phyloP scores from a whole-genome alignment of 352 stramenopile species.

The Phytophthora multivora region DNA sequence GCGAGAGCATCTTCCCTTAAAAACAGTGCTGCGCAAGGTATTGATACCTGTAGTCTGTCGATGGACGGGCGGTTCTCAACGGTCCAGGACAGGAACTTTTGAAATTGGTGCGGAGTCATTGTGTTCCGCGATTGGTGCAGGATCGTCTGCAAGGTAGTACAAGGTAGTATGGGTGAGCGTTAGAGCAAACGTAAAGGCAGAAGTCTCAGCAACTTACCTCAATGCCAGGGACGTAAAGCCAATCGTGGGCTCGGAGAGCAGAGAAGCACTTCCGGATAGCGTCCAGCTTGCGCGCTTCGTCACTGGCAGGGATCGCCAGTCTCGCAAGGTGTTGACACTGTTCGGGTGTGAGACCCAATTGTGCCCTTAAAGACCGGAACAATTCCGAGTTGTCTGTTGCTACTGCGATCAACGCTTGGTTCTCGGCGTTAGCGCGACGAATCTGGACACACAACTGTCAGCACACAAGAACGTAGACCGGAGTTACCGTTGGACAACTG shows the following conservation, averaged over 20 bases:
- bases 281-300: conserved; percentile 79
- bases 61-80: conserved; percentile 74
- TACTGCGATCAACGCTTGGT: conserved; percentile 74
- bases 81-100: conserved; percentile 84
- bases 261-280: conserved; percentile 89
- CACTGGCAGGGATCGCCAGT: conserved; percentile 48
- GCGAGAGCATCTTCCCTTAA: background rate
- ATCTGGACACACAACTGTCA: conserved; percentile 46
- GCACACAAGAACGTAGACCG: background rate
- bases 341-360: conserved; percentile 70
- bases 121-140: conserved; percentile 78
- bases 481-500: conserved; percentile 5
- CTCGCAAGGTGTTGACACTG: conserved; percentile 67
- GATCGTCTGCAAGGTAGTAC: conserved; percentile 47
- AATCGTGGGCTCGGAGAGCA: conserved; percentile 80
- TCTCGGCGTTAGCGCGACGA: conserved; percentile 80
- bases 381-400: conserved; percentile 67
- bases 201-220: conserved; percentile 47
- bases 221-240: conserved; percentile 84
- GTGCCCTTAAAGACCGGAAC: conserved; percentile 51
- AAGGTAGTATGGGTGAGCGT: no score
- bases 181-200: no score
- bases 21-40: conserved; percentile 1
- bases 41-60: conserved; percentile 74
- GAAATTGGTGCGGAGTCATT: conserved; percentile 84